These are phyloP conservation scores for Lentinula raphanica DNA, from an alignment of 768 basidiomycete genomes.

Conservation along the genomic window DNA sequence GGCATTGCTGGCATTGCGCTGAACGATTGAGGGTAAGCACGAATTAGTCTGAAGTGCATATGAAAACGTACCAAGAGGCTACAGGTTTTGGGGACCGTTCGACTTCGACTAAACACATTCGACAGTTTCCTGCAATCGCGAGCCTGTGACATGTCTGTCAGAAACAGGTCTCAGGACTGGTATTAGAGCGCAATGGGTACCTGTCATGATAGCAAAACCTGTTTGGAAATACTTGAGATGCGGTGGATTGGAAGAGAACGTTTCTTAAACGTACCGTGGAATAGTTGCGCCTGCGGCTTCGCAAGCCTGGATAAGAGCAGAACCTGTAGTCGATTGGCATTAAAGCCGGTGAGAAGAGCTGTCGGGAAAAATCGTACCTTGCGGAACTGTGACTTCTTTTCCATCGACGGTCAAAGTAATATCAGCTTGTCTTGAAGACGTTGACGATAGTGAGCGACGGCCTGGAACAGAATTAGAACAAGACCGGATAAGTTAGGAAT, in stretches of 20 bases:
- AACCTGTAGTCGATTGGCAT: conserved; percentile 45
- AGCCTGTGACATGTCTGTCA: conserved; percentile 41
- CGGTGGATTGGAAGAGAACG: conserved; percentile 5
- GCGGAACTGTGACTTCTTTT: conserved; percentile 94
- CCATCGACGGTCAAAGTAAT: conserved; percentile 95
- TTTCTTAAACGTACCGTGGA: conserved; percentile 52
- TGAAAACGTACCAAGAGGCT: conserved; percentile 69
- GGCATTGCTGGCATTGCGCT: conserved; percentile 98
- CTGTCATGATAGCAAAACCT: conserved; percentile 88
- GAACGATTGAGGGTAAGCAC: neutral
- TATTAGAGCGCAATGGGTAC: conserved; percentile 27
- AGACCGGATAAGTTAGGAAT: conserved; percentile 5
- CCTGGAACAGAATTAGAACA: conserved; percentile 29
- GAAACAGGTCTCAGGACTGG: neutral
- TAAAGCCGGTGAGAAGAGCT: conserved; percentile 7
- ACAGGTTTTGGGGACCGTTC: conserved; percentile 93
- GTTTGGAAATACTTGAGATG: conserved; percentile 14
- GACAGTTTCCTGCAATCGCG: conserved; percentile 96
- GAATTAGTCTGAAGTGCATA: neutral
- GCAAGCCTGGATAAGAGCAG: conserved; percentile 95
- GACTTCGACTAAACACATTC: conserved; percentile 99
- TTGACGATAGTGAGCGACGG: conserved; percentile 59
- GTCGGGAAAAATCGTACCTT: conserved; percentile 54
- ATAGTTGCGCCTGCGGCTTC: conserved; percentile 81
- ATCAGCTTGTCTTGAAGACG: conserved; percentile 62